Base-by-base conservation (phyloP, 1,284 basidiomycete genomes). In the Megacollybia platyphylla region DNA sequence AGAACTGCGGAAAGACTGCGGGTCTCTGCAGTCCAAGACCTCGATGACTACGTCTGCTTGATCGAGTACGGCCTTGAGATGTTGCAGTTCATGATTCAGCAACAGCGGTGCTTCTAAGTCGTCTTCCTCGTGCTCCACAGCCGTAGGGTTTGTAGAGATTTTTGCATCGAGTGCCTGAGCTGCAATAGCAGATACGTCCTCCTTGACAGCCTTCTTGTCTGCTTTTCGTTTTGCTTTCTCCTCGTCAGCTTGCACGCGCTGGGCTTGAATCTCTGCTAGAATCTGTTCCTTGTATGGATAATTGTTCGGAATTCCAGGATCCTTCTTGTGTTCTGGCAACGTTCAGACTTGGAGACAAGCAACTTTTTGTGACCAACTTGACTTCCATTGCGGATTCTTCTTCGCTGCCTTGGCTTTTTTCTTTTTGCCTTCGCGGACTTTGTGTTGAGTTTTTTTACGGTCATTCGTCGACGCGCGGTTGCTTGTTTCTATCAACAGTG, bases 221-320 rank as follows among this genome's bases (percentile, higher is more conserved):
- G 75, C 70, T 56, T 79, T 40, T 5, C 20, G 20, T 24, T 24
- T 24, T 3, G 20, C 17, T 27, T 40, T 87, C 53, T 80, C 82
- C 49, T 83, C 83, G n/a, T 71, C 76, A 29, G 70, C 73, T 82
- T 67, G 46, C 18, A 26, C 24, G 31, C 88, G 76, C 57, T 87
- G 73, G 51, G 87, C 85, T 36, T 80, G 81, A 35, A 92, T 73
- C 57, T 98, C 94, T 10, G 90, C 90, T 35, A 98, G 70, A 46
- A 98, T 83, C 63, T 94, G 83, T 58, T 97, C 94, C 68, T 97
- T 98, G 75, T 86, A 96, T 3, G 93, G 94, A 67, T 93, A 96
- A 48, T 80, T 83, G 64, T 87, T 96, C n/a, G 94, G 94, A 48
- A 98, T 94, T 39, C 96, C 96, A 20, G 87, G 89, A 58, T 98